phyloP scores from a whole-genome alignment of 139 green algal genomes.

The Bryopsis sp. region DNA sequence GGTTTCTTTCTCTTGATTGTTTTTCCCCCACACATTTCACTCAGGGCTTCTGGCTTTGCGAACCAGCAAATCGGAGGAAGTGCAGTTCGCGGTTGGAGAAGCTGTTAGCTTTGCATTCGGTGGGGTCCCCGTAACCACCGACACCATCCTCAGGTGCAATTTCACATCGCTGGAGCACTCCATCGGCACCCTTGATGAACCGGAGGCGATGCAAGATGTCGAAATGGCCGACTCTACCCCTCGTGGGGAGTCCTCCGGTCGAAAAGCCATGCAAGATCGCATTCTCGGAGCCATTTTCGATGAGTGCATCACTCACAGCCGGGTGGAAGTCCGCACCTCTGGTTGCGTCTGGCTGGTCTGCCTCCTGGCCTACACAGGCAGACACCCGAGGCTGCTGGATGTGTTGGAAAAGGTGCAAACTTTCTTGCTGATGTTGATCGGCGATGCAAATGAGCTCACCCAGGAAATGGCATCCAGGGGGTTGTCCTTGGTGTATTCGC shows the following conservation, averaged over 20 bases:
- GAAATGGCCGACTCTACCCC: too few species aligned
- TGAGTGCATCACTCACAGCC: neutral
- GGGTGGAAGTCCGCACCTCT: constrained; percentile 50
- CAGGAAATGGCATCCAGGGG: constrained; percentile 71
- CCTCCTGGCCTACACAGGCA: constrained; percentile 57
- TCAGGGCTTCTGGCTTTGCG: constrained; percentile 35
- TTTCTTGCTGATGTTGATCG: constrained; percentile 62
- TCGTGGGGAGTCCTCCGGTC: too few species aligned
- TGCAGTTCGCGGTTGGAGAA: constrained; percentile 71
- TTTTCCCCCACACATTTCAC: too few species aligned
- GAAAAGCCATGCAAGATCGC: too few species aligned
- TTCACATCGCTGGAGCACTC: neutral
- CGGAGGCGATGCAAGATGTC: neutral
- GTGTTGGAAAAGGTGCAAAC: constrained; percentile 49
- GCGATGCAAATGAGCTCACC: constrained; percentile 71
- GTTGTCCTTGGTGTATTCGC: constrained; percentile 65
- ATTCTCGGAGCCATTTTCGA: neutral
- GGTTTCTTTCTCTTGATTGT: too few species aligned
- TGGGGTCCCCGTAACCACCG: constrained; percentile 32
- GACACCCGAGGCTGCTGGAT: constrained; percentile 32
- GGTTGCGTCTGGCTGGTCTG: constrained; percentile 70
- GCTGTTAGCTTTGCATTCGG: constrained; percentile 68
- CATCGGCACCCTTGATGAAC: neutral
- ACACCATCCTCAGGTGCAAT: constrained; percentile 37
- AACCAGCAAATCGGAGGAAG: constrained; percentile 50